A percentile compares a stretch with the other conserved stretches of the same genome.
Evolutionary conservation across 2,329 filamentous ascomycete genomes (phyloP).

Genomic region (Didymella sp.): DNA sequence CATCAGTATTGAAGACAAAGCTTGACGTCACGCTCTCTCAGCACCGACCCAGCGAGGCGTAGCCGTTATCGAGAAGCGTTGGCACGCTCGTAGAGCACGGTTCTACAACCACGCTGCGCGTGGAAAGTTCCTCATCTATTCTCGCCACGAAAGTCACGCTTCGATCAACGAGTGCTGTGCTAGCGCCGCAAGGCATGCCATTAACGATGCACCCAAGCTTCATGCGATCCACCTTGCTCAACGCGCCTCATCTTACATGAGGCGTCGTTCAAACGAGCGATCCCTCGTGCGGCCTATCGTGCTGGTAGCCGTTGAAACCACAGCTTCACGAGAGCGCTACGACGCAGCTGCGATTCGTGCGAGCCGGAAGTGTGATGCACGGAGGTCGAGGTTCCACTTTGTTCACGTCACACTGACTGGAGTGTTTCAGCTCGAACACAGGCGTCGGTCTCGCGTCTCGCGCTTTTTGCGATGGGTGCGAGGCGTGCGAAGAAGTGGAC

Average conservation of each 20-base stretch:
- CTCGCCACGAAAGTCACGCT: no score
- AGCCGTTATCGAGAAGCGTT: neutral
- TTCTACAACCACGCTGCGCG: neutral
- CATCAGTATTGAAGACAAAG: neutral
- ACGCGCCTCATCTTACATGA: slow-evolving; percentile 5
- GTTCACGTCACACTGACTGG: slow-evolving; percentile 13
- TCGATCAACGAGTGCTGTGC: neutral
- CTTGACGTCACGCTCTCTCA: neutral
- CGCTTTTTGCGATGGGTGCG: neutral
- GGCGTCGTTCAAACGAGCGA: slow-evolving; percentile 10
- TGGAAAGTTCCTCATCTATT: neutral
- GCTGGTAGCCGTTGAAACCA: slow-evolving; percentile 10
- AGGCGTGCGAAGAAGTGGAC: neutral
- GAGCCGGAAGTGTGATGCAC: slow-evolving; percentile 9
- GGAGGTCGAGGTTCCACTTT: no score
- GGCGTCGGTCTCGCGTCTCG: neutral
- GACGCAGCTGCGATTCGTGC: slow-evolving; percentile 1
- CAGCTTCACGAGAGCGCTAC: slow-evolving; percentile 4
- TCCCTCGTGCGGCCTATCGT: slow-evolving; percentile 1
- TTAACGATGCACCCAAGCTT: neutral
- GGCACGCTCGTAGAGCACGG: neutral
- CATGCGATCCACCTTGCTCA: slow-evolving; percentile 7
- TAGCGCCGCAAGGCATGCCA: neutral
- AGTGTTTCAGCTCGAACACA: slow-evolving; percentile 20
- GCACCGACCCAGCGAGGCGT: neutral